A percentile compares a stretch with the other conserved stretches of the same genome.
Evolutionary conservation across 1,284 basidiomycete genomes (phyloP).

Genomic region (Fomitopsis schrenkii): DNA sequence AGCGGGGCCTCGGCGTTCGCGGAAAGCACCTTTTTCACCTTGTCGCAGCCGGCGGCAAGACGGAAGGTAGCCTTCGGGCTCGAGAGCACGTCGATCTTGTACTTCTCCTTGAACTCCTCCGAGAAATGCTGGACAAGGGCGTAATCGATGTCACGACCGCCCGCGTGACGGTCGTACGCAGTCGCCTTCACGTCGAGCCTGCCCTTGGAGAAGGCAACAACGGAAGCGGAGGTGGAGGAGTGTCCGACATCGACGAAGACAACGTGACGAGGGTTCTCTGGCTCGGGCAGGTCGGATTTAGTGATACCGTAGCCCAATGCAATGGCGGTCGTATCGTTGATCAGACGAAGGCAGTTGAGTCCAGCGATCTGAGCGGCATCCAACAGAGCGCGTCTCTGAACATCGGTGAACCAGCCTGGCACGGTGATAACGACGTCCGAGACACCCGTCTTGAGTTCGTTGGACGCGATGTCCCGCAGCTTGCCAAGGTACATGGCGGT

Average conservation of each 20-base stretch:
- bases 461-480: slow-evolving; percentile 79
- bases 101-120: slow-evolving; percentile 86
- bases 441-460: slow-evolving; percentile 81
- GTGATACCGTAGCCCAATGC: slow-evolving; percentile 97
- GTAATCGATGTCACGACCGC: slow-evolving; percentile 91
- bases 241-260: slow-evolving; percentile 93
- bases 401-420: slow-evolving; percentile 92
- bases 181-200: slow-evolving; percentile 82
- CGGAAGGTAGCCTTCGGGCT: slow-evolving; percentile 92
- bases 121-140: slow-evolving; percentile 86
- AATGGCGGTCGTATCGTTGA: slow-evolving; percentile 92
- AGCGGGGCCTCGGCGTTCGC: slow-evolving; percentile 86
- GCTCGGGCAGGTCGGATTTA: slow-evolving; percentile 86
- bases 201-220: slow-evolving; percentile 91
- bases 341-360: slow-evolving; percentile 85
- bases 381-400: slow-evolving; percentile 83
- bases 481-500: slow-evolving; percentile 85
- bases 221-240: slow-evolving; percentile 79
- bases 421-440: slow-evolving; percentile 92
- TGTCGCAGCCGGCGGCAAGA: slow-evolving; percentile 74
- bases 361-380: slow-evolving; percentile 87
- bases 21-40: slow-evolving; percentile 70
- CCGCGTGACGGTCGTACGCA: slow-evolving; percentile 87
- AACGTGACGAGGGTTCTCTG: slow-evolving; percentile 80
- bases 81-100: slow-evolving; percentile 90